Evolutionary conservation across 768 basidiomycete genomes (phyloP).

Genomic region (Naganishia kalamii): DNA sequence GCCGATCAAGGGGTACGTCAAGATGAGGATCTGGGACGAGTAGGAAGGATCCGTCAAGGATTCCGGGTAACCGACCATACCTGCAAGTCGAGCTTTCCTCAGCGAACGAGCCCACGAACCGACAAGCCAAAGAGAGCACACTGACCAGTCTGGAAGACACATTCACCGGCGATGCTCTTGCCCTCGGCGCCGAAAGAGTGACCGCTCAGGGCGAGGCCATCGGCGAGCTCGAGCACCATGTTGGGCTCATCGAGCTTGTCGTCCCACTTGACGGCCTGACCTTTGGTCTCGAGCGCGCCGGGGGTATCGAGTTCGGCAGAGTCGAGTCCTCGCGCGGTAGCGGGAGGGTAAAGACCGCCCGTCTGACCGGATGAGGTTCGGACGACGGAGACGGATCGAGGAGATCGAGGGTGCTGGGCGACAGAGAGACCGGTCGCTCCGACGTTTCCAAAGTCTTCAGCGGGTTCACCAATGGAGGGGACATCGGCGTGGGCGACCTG

Average conservation of each 20-base stretch:
- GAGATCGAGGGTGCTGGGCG: conserved; percentile 15
- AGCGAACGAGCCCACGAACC: no score
- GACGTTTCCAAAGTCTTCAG: background rate
- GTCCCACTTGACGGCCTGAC: conserved; percentile 29
- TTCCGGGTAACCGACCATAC: conserved; percentile 99
- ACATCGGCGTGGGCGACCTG: background rate
- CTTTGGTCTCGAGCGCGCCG: conserved; percentile 15
- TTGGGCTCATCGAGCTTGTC: conserved; percentile 42
- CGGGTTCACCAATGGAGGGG: background rate
- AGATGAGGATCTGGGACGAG: conserved; percentile 91
- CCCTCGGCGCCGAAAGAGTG: conserved; percentile 87
- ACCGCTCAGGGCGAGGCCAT: conserved; percentile 80
- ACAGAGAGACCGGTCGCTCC: background rate
- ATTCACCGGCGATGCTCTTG: conserved; percentile 91
- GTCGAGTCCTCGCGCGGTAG: conserved; percentile 42
- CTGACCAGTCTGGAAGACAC: conserved; percentile 98
- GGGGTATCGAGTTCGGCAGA: conserved; percentile 14
- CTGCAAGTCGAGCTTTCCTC: no score
- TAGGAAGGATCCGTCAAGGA: conserved; percentile 98
- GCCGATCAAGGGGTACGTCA: conserved; percentile 93
- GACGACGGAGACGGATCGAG: conserved; percentile 1
- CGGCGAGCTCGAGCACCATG: conserved; percentile 74
- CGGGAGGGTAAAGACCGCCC: conserved; percentile 40
- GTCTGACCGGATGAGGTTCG: background rate
- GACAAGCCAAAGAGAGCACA: no score